Base-by-base conservation (phyloP, 768 basidiomycete genomes). In the Cyclocybe aegerita region DNA sequence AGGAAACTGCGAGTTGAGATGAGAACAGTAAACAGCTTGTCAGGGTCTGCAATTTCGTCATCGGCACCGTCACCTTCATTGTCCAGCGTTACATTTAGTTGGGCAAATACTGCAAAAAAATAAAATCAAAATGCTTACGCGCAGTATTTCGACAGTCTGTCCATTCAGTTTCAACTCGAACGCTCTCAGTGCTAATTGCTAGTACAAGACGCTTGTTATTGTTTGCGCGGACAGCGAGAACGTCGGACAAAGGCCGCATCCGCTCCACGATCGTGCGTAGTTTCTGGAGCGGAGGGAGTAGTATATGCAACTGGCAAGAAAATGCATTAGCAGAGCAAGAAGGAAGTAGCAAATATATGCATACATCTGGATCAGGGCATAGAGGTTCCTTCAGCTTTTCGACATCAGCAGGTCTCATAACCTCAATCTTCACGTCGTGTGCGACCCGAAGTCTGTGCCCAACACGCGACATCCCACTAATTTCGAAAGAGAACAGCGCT, bases 311-410 rank as follows among this genome's bases (percentile, higher is more conserved):
- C 92, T 94, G 36, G 15, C 37, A 43, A 0, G 16, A 46, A 30
- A 29, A 14, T 33, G 23, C n/a, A 49, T 30, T n/a, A 34, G 31
- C 36, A 14, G 39, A 2, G 6, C 30, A 15, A 29, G 9, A 7
- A 14, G 16, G 12, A 36, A 39, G 43, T 40, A 35, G 29, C 43
- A 37, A 35, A 15, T 38, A 11, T 11, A 46, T 10, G 72, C 81
- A 57, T 57, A 91, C 93, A 52, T 94, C 88, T 11, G 92, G 90
- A 30, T 88, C 85, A 1, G 93, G 93, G 61, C 92, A 94, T 57
- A 90, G 65, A 1, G 93, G 93, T 63, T 94, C 93, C 23, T 72
- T 77, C 48, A 94, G 75, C 53, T 75, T 81, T 14, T 79, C 83
- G 9, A 89, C 81, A 50, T 94, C 93, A 0, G 72, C 70, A 1